A percentile compares a stretch with the other conserved stretches of the same genome.
These are phyloP conservation scores for Fraxinus quadrangulata DNA, from an alignment of 257 asterid genomes.

Conservation along the genomic window DNA sequence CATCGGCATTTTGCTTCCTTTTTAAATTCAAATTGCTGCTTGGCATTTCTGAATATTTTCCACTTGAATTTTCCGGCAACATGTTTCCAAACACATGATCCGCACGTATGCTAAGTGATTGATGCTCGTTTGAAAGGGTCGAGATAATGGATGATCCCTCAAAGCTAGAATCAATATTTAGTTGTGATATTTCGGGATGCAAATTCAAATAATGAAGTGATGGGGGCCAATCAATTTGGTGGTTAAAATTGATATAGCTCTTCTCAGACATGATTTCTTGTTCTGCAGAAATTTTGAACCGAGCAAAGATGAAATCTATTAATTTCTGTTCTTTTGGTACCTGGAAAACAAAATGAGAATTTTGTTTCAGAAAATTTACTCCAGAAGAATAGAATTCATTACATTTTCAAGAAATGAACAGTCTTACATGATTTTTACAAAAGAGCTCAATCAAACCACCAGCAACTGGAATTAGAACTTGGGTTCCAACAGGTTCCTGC, in stretches of 20 bases:
- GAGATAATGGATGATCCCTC: conserved; percentile 70
- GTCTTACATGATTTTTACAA: conserved; percentile 49
- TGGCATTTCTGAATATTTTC: conserved; percentile 26
- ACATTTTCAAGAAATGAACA: neutral
- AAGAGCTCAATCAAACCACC: conserved; percentile 75
- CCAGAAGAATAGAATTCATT: neutral
- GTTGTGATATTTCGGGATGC: conserved; percentile 34
- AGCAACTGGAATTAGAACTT: conserved; percentile 63
- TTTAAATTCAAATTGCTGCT: conserved; percentile 26
- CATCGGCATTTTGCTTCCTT: conserved; percentile 26
- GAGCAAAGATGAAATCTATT: conserved; percentile 47
- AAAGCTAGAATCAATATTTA: conserved; percentile 43
- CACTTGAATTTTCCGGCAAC: conserved; percentile 38
- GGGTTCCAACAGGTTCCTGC: conserved; percentile 69
- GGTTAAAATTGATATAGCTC: conserved; percentile 7
- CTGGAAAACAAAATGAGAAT: conserved; percentile 33
- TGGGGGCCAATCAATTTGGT: conserved; percentile 30
- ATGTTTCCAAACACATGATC: conserved; percentile 24
- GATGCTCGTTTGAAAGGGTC: conserved; percentile 47
- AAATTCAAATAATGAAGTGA: conserved; percentile 20
- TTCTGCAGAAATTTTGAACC: conserved; percentile 29
- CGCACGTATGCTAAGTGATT: conserved; percentile 15
- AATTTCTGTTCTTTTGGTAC: conserved; percentile 53
- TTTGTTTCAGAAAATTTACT: neutral
- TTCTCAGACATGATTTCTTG: conserved; percentile 39